These are phyloP conservation scores for Biscogniauxia mediterranea DNA, from an alignment of 2,329 filamentous ascomycete species.

Conservation along the genomic window DNA sequence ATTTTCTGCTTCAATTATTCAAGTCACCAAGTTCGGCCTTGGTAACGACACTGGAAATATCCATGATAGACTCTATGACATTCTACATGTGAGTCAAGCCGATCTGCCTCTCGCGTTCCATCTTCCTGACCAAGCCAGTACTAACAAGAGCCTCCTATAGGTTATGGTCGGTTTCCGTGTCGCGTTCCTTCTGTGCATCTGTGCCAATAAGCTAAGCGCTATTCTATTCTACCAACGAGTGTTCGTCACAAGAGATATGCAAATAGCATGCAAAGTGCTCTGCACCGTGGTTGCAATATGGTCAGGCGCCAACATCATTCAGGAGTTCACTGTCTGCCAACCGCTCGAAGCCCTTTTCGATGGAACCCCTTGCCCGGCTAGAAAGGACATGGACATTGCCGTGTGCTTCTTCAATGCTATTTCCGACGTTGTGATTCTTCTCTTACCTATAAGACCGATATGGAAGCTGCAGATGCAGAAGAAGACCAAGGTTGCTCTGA, in stretches of 20 bases:
- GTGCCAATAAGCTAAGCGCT: constrained; percentile 35
- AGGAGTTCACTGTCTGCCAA: constrained; percentile 17
- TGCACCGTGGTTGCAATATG: constrained; percentile 27
- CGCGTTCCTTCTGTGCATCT: constrained; percentile 31
- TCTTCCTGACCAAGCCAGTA: background rate
- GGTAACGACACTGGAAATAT: background rate
- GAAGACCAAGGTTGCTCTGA: constrained; percentile 40
- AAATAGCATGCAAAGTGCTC: constrained; percentile 5
- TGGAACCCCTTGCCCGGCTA: constrained; percentile 18
- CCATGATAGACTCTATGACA: background rate
- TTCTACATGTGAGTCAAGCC: background rate
- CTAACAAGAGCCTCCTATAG: background rate
- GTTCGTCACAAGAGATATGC: constrained; percentile 18
- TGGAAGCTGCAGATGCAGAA: constrained; percentile 43
- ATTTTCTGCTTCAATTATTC: background rate
- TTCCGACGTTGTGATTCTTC: constrained; percentile 45
- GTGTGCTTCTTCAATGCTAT: constrained; percentile 41
- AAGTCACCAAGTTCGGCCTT: background rate
- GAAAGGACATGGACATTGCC: constrained; percentile 30
- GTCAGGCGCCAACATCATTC: constrained; percentile 12
- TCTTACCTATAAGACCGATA: constrained; percentile 46
- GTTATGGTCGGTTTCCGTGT: constrained; percentile 11
- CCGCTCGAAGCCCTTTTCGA: constrained; percentile 15
- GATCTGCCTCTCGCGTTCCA: background rate
- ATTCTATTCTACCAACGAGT: constrained; percentile 35